phyloP scores from a whole-genome alignment of 139 green algal species.

The Chlamydomonas schloesseri region DNA sequence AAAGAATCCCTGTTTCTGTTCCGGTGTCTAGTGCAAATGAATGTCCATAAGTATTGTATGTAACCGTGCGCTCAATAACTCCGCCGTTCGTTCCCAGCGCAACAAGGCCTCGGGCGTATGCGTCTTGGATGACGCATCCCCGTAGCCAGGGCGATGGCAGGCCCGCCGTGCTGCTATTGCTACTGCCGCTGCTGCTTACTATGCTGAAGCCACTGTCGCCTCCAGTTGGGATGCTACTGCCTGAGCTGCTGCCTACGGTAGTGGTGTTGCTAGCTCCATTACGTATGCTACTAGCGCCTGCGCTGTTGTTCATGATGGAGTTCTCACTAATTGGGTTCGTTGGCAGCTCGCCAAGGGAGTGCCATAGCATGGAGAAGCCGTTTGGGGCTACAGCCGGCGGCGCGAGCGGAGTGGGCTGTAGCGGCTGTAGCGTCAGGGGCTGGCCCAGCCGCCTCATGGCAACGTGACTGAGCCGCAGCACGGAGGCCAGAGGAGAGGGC shows the following conservation, averaged over 20 bases:
- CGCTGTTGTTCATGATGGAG: too few relatives aligned
- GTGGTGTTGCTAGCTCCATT: too few relatives aligned
- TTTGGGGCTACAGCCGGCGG: slow-evolving; percentile 39
- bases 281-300: too few relatives aligned
- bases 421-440: too few relatives aligned
- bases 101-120: slow-evolving; percentile 70
- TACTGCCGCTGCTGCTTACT: too few relatives aligned
- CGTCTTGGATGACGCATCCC: slow-evolving; percentile 63
- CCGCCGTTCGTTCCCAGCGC: slow-evolving; percentile 57
- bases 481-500: not conserved
- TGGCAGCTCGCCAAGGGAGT: slow-evolving; percentile 64
- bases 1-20: slow-evolving; percentile 45
- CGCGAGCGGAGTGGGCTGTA: too few relatives aligned
- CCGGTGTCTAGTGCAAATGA: slow-evolving; percentile 58
- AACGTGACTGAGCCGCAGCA: slow-evolving; percentile 44
- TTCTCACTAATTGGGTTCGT: too few relatives aligned
- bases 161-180: too few relatives aligned
- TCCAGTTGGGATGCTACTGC: too few relatives aligned
- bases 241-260: too few relatives aligned
- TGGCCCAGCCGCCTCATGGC: slow-evolving; percentile 61
- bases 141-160: slow-evolving; percentile 46
- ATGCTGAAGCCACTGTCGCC: too few relatives aligned
- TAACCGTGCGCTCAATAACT: slow-evolving; percentile 64
- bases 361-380: slow-evolving; percentile 82
- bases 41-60: slow-evolving; percentile 75